These are phyloP conservation scores for Penicillium waksmanii DNA, from an alignment of 495 filamentous ascomycete genomes.

Conservation along the genomic window DNA sequence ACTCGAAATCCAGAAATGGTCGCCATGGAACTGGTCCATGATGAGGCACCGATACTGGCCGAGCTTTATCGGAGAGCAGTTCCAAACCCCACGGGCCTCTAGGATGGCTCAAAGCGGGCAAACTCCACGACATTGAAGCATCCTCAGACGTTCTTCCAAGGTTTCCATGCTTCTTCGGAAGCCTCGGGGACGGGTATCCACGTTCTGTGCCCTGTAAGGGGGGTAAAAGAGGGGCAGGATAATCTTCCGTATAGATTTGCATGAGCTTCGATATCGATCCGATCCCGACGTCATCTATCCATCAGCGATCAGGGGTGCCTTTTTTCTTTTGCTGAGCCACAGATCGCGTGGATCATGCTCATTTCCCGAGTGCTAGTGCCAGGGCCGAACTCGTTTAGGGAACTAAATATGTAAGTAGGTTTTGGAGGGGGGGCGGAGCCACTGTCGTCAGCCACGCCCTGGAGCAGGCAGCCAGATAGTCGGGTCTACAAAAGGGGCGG, in stretches of 20 bases:
- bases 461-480: conserved; percentile 22
- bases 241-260: neutral
- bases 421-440: conserved; percentile 13
- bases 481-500: conserved; percentile 5
- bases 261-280: conserved; percentile 5
- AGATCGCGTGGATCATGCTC: conserved; percentile 19
- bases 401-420: neutral
- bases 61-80: neutral
- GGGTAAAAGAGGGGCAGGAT: neutral
- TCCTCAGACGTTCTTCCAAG: conserved; percentile 1
- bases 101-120: neutral
- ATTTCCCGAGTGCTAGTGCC: neutral
- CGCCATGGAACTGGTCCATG: neutral
- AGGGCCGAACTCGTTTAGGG: neutral
- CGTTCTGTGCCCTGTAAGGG: conserved; percentile 9
- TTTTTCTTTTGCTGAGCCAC: conserved; percentile 16
- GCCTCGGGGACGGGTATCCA: conserved; percentile 6
- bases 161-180: conserved; percentile 3
- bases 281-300: conserved; percentile 26
- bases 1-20: neutral
- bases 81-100: neutral
- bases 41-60: neutral
- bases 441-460: conserved; percentile 26
- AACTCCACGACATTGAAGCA: neutral
- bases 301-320: conserved; percentile 19